These are phyloP conservation scores for Beta macrorhiza DNA, from an alignment of 179 eudicot genomes.

Conservation along the genomic window DNA sequence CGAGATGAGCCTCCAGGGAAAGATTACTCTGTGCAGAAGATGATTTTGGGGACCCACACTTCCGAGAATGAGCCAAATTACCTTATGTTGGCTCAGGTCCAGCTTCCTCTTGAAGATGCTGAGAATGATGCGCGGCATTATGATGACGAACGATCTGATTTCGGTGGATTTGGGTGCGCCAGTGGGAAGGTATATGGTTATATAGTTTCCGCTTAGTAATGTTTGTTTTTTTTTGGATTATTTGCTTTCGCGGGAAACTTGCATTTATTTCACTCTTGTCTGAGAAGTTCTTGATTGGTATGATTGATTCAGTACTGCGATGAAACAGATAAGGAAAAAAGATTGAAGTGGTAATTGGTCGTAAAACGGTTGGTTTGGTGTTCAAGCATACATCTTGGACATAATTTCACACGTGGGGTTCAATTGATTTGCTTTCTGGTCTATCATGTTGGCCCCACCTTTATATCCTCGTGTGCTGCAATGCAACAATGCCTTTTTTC, in stretches of 20 bases:
- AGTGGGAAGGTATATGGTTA: slow-evolving; percentile 54
- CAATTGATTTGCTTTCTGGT: background rate
- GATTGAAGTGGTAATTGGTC: background rate
- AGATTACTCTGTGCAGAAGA: slow-evolving; percentile 80
- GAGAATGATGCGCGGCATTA: slow-evolving; percentile 75
- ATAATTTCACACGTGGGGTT: background rate
- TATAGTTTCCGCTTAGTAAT: too few species aligned
- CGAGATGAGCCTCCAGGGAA: slow-evolving; percentile 82
- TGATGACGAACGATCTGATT: slow-evolving; percentile 60
- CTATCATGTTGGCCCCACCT: background rate
- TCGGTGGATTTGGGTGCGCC: slow-evolving; percentile 73
- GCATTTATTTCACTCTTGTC: background rate
- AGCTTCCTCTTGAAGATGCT: slow-evolving; percentile 76
- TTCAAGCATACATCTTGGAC: background rate
- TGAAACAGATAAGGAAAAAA: background rate
- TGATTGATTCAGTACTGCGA: background rate
- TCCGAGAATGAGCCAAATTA: slow-evolving; percentile 80
- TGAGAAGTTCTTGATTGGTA: background rate
- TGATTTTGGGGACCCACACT: slow-evolving; percentile 87
- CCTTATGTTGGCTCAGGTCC: slow-evolving; percentile 83
- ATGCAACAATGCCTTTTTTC: too few species aligned
- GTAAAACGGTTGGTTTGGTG: background rate
- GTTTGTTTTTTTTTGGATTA: background rate
- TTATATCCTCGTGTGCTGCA: background rate
- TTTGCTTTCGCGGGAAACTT: background rate